Conservation (phyloP, 2,329 filamentous ascomycete species). For the Botrytis medusae region DNA sequence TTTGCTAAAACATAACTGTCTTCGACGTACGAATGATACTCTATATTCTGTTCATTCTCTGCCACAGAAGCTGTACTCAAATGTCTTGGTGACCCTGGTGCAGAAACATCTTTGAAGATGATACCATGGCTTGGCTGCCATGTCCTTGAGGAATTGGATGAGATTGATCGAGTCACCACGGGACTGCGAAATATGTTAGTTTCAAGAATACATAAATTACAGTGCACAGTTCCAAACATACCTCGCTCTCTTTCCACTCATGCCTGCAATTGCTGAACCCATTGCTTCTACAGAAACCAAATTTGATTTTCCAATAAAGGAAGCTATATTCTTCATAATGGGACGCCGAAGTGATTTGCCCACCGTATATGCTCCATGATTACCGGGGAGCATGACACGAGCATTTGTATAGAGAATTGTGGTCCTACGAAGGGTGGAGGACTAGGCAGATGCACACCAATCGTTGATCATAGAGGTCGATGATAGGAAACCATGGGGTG, state of each 20-base stretch:
- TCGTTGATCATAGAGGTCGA: neutral
- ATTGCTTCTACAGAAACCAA: slow-evolving; percentile 27
- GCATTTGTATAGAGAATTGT: slow-evolving; percentile 5
- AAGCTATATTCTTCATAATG: slow-evolving; percentile 29
- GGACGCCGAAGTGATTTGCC: slow-evolving; percentile 33
- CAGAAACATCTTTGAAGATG: slow-evolving; percentile 39
- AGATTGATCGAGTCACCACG: slow-evolving; percentile 16
- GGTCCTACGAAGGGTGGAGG: slow-evolving; percentile 16
- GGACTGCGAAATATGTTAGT: slow-evolving; percentile 12
- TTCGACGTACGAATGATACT: slow-evolving; percentile 29
- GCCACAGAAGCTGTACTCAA: slow-evolving; percentile 28
- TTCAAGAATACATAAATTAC: neutral
- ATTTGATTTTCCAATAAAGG: slow-evolving; percentile 27
- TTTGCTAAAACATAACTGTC: slow-evolving; percentile 30
- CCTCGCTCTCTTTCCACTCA: slow-evolving; percentile 27
- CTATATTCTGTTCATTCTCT: slow-evolving; percentile 26
- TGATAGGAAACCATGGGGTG: neutral
- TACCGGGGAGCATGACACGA: slow-evolving; percentile 39
- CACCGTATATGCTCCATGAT: slow-evolving; percentile 41
- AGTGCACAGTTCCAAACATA: slow-evolving; percentile 20
- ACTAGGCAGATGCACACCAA: slow-evolving; percentile 10
- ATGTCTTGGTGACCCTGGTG: slow-evolving; percentile 23
- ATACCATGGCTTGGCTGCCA: slow-evolving; percentile 45
- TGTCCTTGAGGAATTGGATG: slow-evolving; percentile 29
- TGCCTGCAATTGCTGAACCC: slow-evolving; percentile 25